Base-by-base conservation (phyloP, 2,329 filamentous ascomycete species). In the Alternaria sp. region DNA sequence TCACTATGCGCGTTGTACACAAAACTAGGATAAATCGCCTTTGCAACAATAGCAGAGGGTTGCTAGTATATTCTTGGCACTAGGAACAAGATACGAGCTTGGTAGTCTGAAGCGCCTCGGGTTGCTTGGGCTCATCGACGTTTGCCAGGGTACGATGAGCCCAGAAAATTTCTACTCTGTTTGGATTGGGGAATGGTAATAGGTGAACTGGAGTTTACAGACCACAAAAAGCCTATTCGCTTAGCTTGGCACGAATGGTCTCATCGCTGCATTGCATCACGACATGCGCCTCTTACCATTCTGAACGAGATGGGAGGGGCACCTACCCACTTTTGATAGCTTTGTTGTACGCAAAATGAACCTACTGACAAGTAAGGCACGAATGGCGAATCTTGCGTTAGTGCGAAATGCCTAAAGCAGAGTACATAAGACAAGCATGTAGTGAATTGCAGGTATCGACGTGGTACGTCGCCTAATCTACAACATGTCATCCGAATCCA, bases 401-500 rank as follows among this genome's bases (percentile, higher is more conserved):
- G 21, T 21, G 14, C 11, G 4, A 11, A 21, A 34, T 36, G 13
- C 13, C 45, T 36, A 39, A 41, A n/a, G 10, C 21, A 53, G 3
- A 44, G 48, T 21, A 14, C 42, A 42, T 41, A 49, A 55, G 34
- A 42, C 34, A 6, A 36, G 34, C 34, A n/a, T 17, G 14, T 36
- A 13, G 34, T 36, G 14, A 36, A n/a, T n/a, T 36, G n/a, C 34
- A 6, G 8, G n/a, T n/a, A 36, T 17, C 5, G 14, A 14, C 14
- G 14, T 42, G 23, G 21, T 26, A 24, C 24, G 44, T 33, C 34
- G 23, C 48, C n/a, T 1, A 6, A 10, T 21, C 45, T 23, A 5
- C 48, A 56, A 26, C 8, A 67, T 66, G 65, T 49, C 58, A 3
- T 31, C 57, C 29, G 63, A 68, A 29, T 34, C 44, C n/a, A n/a